phyloP scores from a whole-genome alignment of 1,284 basidiomycete species.

The Ustilago curta region DNA sequence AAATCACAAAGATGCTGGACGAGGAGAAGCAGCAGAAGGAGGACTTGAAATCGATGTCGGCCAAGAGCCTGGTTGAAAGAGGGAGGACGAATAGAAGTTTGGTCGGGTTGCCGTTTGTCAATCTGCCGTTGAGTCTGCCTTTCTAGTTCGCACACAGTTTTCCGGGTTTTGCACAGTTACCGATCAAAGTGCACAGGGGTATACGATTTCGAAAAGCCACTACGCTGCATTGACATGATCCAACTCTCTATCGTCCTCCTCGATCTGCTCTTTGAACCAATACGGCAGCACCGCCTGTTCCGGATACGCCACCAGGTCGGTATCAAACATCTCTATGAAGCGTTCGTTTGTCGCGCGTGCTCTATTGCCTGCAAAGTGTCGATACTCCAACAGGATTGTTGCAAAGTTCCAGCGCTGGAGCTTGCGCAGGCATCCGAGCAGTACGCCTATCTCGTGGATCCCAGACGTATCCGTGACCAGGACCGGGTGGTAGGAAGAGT shows the following conservation, averaged over 20 bases:
- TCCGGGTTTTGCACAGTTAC: too few relatives aligned
- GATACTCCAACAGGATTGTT: constrained; percentile 65
- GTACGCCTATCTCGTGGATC: constrained; percentile 64
- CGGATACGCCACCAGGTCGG: constrained; percentile 61
- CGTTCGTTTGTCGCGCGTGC: constrained; percentile 62
- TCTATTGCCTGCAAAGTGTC: constrained; percentile 61
- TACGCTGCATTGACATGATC: constrained; percentile 17
- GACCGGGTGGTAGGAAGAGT: constrained; percentile 49
- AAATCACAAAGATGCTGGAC: constrained; percentile 30
- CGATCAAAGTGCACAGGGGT: neutral
- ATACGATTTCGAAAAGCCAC: constrained; percentile 3
- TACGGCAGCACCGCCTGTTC: constrained; percentile 45
- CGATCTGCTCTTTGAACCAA: constrained; percentile 58
- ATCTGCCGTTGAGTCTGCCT: constrained; percentile 25
- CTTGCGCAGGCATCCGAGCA: constrained; percentile 64
- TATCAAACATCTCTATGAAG: constrained; percentile 68
- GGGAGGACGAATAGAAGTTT: neutral
- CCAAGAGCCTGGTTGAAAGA: neutral
- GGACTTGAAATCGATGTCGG: constrained; percentile 25
- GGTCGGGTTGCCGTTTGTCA: constrained; percentile 22
- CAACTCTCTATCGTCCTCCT: constrained; percentile 44
- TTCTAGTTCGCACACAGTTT: neutral
- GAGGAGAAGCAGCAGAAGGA: constrained; percentile 26
- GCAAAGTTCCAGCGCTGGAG: constrained; percentile 67
- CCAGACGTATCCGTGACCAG: constrained; percentile 64